phyloP scores from a whole-genome alignment of 768 basidiomycete genomes.

The Trametes meyenii region DNA sequence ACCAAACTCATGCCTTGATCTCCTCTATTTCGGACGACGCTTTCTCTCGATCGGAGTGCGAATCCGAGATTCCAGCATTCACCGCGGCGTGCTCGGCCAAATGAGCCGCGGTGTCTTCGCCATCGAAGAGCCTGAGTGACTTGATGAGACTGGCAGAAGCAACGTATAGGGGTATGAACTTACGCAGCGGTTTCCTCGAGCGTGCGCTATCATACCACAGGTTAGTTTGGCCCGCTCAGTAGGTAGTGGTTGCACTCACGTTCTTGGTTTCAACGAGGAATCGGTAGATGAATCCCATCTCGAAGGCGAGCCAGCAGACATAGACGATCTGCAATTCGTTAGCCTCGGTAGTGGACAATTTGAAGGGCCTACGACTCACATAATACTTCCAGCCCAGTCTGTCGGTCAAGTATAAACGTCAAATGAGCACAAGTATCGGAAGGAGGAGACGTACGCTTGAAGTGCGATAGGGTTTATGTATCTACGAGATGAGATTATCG shows the following conservation, averaged over 20 bases:
- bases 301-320: conserved; percentile 44
- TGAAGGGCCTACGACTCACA: conserved; percentile 21
- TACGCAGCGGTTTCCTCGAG: conserved; percentile 40
- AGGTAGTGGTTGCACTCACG: conserved; percentile 15
- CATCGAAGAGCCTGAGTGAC: conserved; percentile 35
- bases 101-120: conserved; percentile 30
- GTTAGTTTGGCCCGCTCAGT: background rate
- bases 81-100: conserved; percentile 27
- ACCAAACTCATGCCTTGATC: conserved; percentile 14
- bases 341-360: background rate
- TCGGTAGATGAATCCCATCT: conserved; percentile 41
- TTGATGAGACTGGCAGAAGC: background rate
- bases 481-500: background rate
- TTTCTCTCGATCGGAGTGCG: conserved; percentile 30
- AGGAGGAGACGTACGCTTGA: conserved; percentile 12
- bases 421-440: background rate
- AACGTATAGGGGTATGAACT: conserved; percentile 6
- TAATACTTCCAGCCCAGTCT: conserved; percentile 51
- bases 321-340: conserved; percentile 37
- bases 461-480: conserved; percentile 48
- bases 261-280: conserved; percentile 45
- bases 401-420: background rate
- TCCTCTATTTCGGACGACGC: conserved; percentile 26
- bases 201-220: conserved; percentile 28
- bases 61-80: conserved; percentile 24